Conservation (phyloP, 2,329 filamentous ascomycete species). For the Periconia macrospinosa region DNA sequence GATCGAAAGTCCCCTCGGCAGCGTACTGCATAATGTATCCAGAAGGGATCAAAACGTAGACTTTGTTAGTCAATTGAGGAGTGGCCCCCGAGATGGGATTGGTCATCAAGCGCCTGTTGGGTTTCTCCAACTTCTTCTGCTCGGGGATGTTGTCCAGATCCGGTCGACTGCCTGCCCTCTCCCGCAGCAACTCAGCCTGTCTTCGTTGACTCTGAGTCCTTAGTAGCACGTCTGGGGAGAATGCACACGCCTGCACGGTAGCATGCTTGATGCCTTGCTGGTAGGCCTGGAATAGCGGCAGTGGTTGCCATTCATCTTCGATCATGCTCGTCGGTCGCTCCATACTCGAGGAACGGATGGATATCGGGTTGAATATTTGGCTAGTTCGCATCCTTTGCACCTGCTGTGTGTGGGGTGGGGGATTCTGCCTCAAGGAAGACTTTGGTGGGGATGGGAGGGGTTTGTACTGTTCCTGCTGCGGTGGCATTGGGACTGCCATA, state of each 20-base stretch:
- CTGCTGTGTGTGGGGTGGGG: constrained; percentile 31
- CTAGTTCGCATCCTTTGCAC: constrained; percentile 35
- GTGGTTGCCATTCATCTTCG: constrained; percentile 48
- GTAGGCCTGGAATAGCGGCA: constrained; percentile 84
- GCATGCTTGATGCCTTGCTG: constrained; percentile 79
- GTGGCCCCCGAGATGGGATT: constrained; percentile 47
- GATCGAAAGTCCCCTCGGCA: constrained; percentile 69
- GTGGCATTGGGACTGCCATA: constrained; percentile 40
- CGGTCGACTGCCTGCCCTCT: constrained; percentile 34
- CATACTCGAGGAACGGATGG: constrained; percentile 23
- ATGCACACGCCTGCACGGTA: constrained; percentile 66
- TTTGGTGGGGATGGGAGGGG: constrained; percentile 23
- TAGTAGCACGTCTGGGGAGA: constrained; percentile 70
- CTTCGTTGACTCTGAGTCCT: constrained; percentile 59
- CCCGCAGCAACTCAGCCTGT: constrained; percentile 48
- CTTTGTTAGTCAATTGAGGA: constrained; percentile 70
- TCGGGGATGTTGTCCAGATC: constrained; percentile 36
- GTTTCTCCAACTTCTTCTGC: constrained; percentile 42
- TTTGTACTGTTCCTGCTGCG: constrained; percentile 26
- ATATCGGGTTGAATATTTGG: constrained; percentile 34
- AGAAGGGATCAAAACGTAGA: constrained; percentile 70
- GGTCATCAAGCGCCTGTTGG: constrained; percentile 46
- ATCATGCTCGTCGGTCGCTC: constrained; percentile 10
- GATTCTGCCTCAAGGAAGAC: constrained; percentile 33
- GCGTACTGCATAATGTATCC: constrained; percentile 76